phyloP scores from a whole-genome alignment of 2,329 filamentous ascomycete species.

The Xenoacremonium recifei region DNA sequence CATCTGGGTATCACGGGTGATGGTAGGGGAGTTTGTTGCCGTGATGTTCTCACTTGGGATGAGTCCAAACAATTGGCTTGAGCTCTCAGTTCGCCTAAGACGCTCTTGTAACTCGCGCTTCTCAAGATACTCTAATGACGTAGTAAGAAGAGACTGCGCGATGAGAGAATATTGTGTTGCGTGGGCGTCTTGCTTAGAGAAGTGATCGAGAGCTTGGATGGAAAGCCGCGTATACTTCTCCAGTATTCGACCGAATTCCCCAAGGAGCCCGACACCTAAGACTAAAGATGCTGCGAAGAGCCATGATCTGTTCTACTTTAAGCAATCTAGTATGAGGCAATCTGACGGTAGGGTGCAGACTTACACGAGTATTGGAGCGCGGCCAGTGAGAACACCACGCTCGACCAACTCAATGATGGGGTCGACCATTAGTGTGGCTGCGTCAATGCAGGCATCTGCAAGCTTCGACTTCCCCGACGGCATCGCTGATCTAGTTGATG shows the following conservation, averaged over 20 bases:
- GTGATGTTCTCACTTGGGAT: slow-evolving; percentile 31
- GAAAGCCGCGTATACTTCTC: slow-evolving; percentile 49
- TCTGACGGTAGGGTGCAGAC: slow-evolving; percentile 27
- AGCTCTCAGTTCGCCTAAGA: slow-evolving; percentile 46
- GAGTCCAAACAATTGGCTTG: slow-evolving; percentile 51
- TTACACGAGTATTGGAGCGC: slow-evolving; percentile 50
- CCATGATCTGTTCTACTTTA: slow-evolving; percentile 42
- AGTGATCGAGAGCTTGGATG: slow-evolving; percentile 48
- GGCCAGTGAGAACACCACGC: slow-evolving; percentile 39
- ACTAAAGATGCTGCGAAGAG: slow-evolving; percentile 53
- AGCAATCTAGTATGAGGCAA: too few relatives aligned
- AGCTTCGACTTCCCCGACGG: slow-evolving; percentile 47
- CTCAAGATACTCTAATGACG: slow-evolving; percentile 47
- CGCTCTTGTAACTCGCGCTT: slow-evolving; percentile 47
- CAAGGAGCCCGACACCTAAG: slow-evolving; percentile 49
- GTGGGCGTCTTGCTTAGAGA: slow-evolving; percentile 48
- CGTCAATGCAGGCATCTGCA: slow-evolving; percentile 55
- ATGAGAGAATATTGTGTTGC: slow-evolving; percentile 54
- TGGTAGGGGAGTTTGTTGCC: slow-evolving; percentile 8
- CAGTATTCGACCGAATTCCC: slow-evolving; percentile 50
- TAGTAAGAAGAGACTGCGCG: slow-evolving; percentile 47
- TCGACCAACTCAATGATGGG: slow-evolving; percentile 44
- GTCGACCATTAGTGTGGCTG: slow-evolving; percentile 53
- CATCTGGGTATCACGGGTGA: slow-evolving; percentile 10
- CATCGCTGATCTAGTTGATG: slow-evolving; percentile 17